Conservation (phyloP, 306 rosid genomes). For the Boehmeria nivea region DNA sequence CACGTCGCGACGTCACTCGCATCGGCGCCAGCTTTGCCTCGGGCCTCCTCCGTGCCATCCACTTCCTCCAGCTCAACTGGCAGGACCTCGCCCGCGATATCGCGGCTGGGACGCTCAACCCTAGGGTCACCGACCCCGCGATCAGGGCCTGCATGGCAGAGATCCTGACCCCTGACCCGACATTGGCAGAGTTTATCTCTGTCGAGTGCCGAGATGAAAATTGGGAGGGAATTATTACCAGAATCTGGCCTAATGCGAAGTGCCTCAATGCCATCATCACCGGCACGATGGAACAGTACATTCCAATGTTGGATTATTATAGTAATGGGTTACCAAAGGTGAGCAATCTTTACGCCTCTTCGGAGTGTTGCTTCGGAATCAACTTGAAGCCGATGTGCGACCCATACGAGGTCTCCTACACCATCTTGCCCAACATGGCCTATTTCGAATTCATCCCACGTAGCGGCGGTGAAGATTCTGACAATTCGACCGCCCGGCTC, state of each 20-base stretch:
- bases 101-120: constrained; percentile 39
- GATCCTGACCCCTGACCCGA: constrained; percentile 31
- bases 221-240: constrained; percentile 75
- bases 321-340: constrained; percentile 59
- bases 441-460: constrained; percentile 76
- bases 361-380: constrained; percentile 78
- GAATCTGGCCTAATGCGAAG: constrained; percentile 80
- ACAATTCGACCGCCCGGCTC: no score
- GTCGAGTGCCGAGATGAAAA: constrained; percentile 35
- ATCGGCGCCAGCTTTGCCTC: constrained; percentile 89
- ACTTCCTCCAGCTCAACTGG: constrained; percentile 76
- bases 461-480: no score
- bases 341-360: constrained; percentile 86
- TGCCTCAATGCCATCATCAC: constrained; percentile 4
- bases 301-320: no score
- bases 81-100: constrained; percentile 50
- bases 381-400: constrained; percentile 68
- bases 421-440: no score
- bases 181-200: constrained; percentile 42
- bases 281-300: no score
- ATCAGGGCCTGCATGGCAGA: constrained; percentile 28
- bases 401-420: constrained; percentile 71
- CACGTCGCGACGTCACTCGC: constrained; percentile 58
- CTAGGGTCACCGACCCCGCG: constrained; percentile 47
- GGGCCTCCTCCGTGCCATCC: constrained; percentile 69